Evolutionary conservation across 106 monocot species (phyloP).

Genomic region (Allium sativum): DNA sequence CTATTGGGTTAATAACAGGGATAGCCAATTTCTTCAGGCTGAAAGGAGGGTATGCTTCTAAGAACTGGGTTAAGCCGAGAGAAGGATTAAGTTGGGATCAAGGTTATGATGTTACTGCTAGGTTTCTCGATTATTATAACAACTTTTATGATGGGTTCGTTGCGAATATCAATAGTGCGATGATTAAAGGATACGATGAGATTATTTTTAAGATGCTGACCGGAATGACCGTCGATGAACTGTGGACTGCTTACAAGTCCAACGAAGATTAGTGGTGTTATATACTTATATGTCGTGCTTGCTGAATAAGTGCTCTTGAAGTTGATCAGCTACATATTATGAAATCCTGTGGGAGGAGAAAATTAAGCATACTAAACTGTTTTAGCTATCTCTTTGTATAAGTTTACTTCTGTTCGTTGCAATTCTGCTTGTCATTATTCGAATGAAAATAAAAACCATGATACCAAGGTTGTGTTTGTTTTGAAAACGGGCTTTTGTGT

Average conservation of each 20-base stretch:
- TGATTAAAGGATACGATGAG: not conserved
- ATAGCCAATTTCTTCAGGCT: conserved; percentile 4
- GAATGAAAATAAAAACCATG: too few relatives aligned
- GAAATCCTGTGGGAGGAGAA: too few relatives aligned
- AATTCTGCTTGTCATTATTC: too few relatives aligned
- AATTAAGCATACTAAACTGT: too few relatives aligned
- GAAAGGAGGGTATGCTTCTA: conserved; percentile 3
- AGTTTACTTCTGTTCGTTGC: too few relatives aligned
- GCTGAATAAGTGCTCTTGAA: too few relatives aligned
- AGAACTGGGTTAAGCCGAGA: not conserved
- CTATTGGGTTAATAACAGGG: not conserved
- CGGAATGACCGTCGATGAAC: not conserved
- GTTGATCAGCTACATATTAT: too few relatives aligned
- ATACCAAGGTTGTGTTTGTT: too few relatives aligned
- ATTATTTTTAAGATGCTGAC: not conserved
- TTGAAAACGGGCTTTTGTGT: too few relatives aligned
- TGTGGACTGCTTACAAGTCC: not conserved
- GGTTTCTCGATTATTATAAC: conserved; percentile 2
- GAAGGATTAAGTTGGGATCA: not conserved
- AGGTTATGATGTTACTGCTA: conserved; percentile 5
- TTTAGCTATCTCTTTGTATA: too few relatives aligned
- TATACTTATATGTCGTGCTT: too few relatives aligned
- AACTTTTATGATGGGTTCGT: not conserved
- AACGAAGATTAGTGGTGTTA: too few relatives aligned
- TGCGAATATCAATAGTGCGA: not conserved